Percentiles rank a stretch among this genome's conserved stretches.
Evolutionary conservation across 2,329 filamentous ascomycete genomes (phyloP).

Genomic region (Macrophomina tecta): DNA sequence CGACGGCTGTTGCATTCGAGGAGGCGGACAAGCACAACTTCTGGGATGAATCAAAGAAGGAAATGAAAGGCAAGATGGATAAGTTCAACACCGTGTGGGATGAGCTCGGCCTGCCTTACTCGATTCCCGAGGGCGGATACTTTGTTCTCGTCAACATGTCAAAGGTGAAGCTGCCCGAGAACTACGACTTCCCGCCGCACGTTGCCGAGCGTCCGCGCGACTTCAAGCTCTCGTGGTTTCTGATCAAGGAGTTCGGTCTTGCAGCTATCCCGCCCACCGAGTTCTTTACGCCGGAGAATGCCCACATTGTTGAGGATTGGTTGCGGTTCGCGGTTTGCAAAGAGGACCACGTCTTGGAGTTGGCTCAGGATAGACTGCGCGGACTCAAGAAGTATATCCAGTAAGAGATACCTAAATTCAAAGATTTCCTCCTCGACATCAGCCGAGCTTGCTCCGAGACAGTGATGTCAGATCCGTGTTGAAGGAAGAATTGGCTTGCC

Average conservation of each 20-base stretch:
- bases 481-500: neutral
- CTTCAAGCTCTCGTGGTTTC: conserved; percentile 94
- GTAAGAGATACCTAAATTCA: conserved; percentile 32
- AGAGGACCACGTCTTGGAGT: conserved; percentile 74
- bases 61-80: conserved; percentile 90
- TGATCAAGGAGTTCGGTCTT: conserved; percentile 95
- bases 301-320: conserved; percentile 88
- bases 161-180: conserved; percentile 80
- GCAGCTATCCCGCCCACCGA: conserved; percentile 96
- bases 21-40: conserved; percentile 83
- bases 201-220: conserved; percentile 86
- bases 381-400: conserved; percentile 44
- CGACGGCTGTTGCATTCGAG: conserved; percentile 91
- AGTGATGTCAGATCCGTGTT: neutral
- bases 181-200: conserved; percentile 88
- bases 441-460: conserved; percentile 14
- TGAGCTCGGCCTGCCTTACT: conserved; percentile 66
- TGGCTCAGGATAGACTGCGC: conserved; percentile 56
- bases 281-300: conserved; percentile 88
- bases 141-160: conserved; percentile 95
- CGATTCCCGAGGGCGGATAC: conserved; percentile 94
- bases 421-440: conserved; percentile 53
- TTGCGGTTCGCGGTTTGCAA: conserved; percentile 97
- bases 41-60: conserved; percentile 80
- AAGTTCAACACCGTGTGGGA: conserved; percentile 74